phyloP scores from a whole-genome alignment of 257 asterid genomes.

The Mentha longifolia region DNA sequence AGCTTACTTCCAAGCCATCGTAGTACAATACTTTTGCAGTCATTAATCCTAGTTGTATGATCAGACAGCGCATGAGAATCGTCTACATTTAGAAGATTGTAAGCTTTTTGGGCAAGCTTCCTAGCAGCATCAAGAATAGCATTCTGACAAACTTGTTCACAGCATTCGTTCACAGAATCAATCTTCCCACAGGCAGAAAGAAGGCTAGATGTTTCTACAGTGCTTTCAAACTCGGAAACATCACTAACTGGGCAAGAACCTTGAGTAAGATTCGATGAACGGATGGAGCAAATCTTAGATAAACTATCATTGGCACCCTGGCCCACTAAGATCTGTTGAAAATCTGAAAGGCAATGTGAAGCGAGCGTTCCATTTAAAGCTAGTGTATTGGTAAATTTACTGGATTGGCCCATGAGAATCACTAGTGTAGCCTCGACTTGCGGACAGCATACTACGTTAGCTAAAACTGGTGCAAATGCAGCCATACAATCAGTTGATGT shows the following conservation, averaged over 20 bases:
- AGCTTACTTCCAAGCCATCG: slow-evolving; percentile 97
- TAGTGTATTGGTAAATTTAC: slow-evolving; percentile 67
- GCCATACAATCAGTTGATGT: slow-evolving; percentile 91
- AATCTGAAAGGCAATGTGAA: slow-evolving; percentile 83
- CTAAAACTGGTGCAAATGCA: slow-evolving; percentile 86
- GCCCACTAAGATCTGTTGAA: slow-evolving; percentile 75
- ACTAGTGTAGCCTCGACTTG: slow-evolving; percentile 89
- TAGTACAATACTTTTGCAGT: slow-evolving; percentile 76
- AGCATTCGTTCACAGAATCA: slow-evolving; percentile 86
- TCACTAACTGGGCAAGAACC: slow-evolving; percentile 89
- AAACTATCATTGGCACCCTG: slow-evolving; percentile 83
- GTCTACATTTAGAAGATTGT: slow-evolving; percentile 58
- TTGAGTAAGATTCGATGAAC: slow-evolving; percentile 77
- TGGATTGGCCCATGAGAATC: slow-evolving; percentile 80
- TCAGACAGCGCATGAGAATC: slow-evolving; percentile 60
- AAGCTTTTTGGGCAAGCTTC: slow-evolving; percentile 75
- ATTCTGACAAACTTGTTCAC: slow-evolving; percentile 89
- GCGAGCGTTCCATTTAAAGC: slow-evolving; percentile 73
- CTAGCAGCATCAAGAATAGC: slow-evolving; percentile 84
- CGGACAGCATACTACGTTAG: slow-evolving; percentile 95
- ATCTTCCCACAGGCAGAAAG: slow-evolving; percentile 85
- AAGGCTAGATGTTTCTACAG: slow-evolving; percentile 69
- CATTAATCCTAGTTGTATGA: slow-evolving; percentile 67
- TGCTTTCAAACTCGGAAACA: slow-evolving; percentile 75
- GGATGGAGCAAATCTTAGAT: slow-evolving; percentile 75